These are phyloP conservation scores for Xylariales sp. DNA, from an alignment of 2,329 filamentous ascomycete species.

Conservation along the genomic window DNA sequence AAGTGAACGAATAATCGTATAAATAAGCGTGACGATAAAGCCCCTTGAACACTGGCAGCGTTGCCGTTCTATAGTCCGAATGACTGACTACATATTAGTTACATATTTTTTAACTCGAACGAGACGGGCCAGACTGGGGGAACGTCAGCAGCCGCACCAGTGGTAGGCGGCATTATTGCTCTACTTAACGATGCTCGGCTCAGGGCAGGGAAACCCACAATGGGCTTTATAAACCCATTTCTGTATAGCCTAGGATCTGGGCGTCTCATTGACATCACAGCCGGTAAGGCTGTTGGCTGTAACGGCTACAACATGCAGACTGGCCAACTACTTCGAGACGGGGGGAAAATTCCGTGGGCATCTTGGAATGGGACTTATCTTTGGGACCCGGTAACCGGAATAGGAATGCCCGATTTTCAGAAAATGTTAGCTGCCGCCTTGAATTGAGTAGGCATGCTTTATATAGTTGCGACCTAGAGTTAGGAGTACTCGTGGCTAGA, in stretches of 20 bases:
- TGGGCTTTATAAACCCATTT: conserved; percentile 35
- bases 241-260: conserved; percentile 29
- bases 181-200: conserved; percentile 35
- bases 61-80: background rate
- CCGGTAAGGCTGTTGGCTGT: conserved; percentile 46
- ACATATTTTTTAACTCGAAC: conserved; percentile 31
- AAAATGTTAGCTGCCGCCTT: conserved; percentile 32
- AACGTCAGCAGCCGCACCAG: conserved; percentile 34
- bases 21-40: background rate
- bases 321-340: conserved; percentile 38
- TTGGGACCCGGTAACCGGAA: conserved; percentile 35
- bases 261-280: conserved; percentile 34
- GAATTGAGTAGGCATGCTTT: conserved; percentile 11
- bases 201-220: conserved; percentile 30
- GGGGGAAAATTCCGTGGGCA: conserved; percentile 45
- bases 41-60: background rate
- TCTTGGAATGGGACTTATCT: conserved; percentile 50
- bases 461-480: background rate
- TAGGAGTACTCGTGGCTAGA: background rate
- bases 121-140: conserved; percentile 28
- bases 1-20: conserved; percentile 19
- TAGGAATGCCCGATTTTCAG: conserved; percentile 34
- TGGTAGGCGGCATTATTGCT: conserved; percentile 32
- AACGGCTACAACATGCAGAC: conserved; percentile 43
- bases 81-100: conserved; percentile 25